Evolutionary conservation across 2,329 filamentous ascomycete genomes (phyloP), one percentile per base, ranked within the genome.

Genomic region (Tolypocladium capitatum): DNA sequence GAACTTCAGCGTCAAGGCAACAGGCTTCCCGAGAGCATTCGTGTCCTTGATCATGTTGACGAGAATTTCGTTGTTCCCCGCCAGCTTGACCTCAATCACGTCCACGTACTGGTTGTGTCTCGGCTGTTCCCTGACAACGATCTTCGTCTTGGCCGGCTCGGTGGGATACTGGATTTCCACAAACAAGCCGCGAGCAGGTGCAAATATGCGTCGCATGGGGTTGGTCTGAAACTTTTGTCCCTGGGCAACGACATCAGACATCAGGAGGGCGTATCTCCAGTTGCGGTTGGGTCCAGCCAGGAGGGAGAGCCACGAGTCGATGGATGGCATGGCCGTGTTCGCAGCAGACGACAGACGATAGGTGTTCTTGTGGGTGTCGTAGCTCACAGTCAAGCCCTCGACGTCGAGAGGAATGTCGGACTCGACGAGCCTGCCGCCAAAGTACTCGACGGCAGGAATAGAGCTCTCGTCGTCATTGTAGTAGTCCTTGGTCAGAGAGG

Each of bases 171-270:
- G 66, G 52, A 98, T 86, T 69, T 98, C 92, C 32, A 98, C 87
- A 50, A 89, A 84, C 66, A 97, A 80, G 43, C 92, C 92, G 32
- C 83, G 82, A 14, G 81, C 79, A 14, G 92, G 92, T 11, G 86
- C 83, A 55, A 97, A 91, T 50, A 98, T 89, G 48, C 91, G 83
- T 63, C 83, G 85, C 70, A 96, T 85, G 0, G 92, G 94, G 69
- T 98, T 98, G 49, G 88, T 94, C 71, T 97, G 88, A 72, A 95
- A 97, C 62, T 94, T 89, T 65, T 95, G 85, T 16, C 90, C 92
- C 67, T 98, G 92, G 5, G 96, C 86, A 54, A 96, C 83, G 28
- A 96, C 85, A 56, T 98, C 91, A 0, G 90, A 85, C 50, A 88
- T 87, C 68, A 98, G 91, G 50, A 98, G 80, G 28, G 92, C 92